phyloP scores from a whole-genome alignment of 768 basidiomycete genomes.

The Boletus patriciae region DNA sequence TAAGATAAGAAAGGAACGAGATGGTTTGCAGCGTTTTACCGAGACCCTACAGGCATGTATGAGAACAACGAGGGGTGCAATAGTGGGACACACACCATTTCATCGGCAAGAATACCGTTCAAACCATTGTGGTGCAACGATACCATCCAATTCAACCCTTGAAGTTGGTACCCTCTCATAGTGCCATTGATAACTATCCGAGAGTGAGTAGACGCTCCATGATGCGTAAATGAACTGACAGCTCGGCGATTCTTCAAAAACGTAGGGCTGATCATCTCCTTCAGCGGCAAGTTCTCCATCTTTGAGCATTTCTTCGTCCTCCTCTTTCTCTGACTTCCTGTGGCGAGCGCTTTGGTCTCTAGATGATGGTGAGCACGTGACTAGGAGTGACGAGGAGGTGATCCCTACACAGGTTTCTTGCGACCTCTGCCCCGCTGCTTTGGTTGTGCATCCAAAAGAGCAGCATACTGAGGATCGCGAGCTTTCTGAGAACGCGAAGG shows the following conservation, averaged over 20 bases:
- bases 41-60: constrained; percentile 63
- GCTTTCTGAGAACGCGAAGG: constrained; percentile 53
- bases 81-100: constrained; percentile 61
- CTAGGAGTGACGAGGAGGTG: not conserved
- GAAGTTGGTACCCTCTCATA: constrained; percentile 94
- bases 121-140: constrained; percentile 94
- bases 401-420: constrained; percentile 72
- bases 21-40: constrained; percentile 99
- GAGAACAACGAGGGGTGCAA: not conserved
- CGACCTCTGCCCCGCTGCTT: constrained; percentile 83
- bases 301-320: constrained; percentile 93
- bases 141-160: constrained; percentile 97
- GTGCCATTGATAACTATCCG: constrained; percentile 75
- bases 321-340: constrained; percentile 96
- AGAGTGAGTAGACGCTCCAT: constrained; percentile 2
- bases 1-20: constrained; percentile 93
- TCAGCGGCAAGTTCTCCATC: constrained; percentile 78
- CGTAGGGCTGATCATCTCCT: constrained; percentile 86
- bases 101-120: constrained; percentile 96
- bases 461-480: constrained; percentile 91
- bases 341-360: constrained; percentile 81
- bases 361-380: constrained; percentile 9
- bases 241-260: constrained; percentile 91
- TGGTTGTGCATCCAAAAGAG: constrained; percentile 81
- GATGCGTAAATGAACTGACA: constrained; percentile 48